phyloP scores from a whole-genome alignment of 441 rosid genomes.

The Syzygium malaccense region DNA sequence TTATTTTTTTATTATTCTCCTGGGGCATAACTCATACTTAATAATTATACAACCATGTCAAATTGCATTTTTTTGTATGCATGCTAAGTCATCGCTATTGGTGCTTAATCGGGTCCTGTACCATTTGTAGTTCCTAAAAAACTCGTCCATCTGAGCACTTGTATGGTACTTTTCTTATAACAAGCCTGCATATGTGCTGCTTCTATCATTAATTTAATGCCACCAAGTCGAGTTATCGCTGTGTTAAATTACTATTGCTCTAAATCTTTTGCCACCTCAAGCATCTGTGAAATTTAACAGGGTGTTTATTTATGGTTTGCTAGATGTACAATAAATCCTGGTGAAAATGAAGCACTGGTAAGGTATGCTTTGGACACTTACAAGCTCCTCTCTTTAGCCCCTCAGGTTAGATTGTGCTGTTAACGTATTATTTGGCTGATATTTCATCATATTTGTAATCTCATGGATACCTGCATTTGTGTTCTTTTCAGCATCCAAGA shows the following conservation, averaged over 20 bases:
- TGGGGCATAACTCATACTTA: neutral
- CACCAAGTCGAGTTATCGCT: neutral
- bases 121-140: neutral
- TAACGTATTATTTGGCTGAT: neutral
- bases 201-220: neutral
- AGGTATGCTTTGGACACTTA: slow-evolving; percentile 88
- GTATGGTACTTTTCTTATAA: neutral
- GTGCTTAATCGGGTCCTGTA: neutral
- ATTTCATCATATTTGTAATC: neutral
- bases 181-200: neutral
- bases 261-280: neutral
- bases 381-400: slow-evolving; percentile 67
- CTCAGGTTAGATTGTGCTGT: slow-evolving; percentile 48
- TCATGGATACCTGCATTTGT: neutral
- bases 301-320: slow-evolving; percentile 9
- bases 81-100: neutral
- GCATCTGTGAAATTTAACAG: neutral
- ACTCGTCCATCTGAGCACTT: neutral
- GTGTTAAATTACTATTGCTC: neutral
- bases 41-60: neutral
- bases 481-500: slow-evolving; percentile 60
- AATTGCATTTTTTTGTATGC: neutral
- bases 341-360: slow-evolving; percentile 90
- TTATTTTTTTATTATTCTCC: neutral
- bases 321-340: slow-evolving; percentile 93